These are phyloP conservation scores for Maudiozyma serrabonitensis DNA, from an alignment of 805 yeast genomes.

Conservation along the genomic window DNA sequence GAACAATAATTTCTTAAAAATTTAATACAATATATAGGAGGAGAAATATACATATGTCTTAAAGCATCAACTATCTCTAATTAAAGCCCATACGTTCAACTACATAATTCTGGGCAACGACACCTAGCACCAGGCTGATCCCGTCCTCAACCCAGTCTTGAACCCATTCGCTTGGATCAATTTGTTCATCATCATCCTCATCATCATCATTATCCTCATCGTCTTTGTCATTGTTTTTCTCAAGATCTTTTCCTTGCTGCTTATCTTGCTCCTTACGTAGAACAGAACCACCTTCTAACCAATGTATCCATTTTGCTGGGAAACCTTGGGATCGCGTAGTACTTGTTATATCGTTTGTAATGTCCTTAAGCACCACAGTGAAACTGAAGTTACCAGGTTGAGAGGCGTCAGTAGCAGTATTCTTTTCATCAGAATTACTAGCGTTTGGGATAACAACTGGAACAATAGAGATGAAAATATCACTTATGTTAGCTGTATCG, in stretches of 20 bases:
- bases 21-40: no score
- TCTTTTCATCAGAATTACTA: conserved; percentile 6
- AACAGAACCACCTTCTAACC: conserved; percentile 43
- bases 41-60: no score
- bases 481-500: conserved; percentile 34
- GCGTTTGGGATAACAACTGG: conserved; percentile 37
- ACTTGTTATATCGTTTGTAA: conserved; percentile 64
- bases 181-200: conserved; percentile 35
- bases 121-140: conserved; percentile 69
- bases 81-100: conserved; percentile 57
- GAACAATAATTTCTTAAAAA: no score
- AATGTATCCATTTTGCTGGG: conserved; percentile 84
- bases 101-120: conserved; percentile 83
- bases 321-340: conserved; percentile 79
- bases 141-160: conserved; percentile 73
- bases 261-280: conserved; percentile 19
- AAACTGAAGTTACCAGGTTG: conserved; percentile 56
- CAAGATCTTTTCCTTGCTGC: conserved; percentile 20
- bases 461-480: conserved; percentile 61
- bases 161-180: conserved; percentile 79
- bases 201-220: conserved; percentile 20
- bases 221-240: conserved; percentile 18
- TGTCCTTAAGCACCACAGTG: conserved; percentile 66
- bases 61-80: neutral
- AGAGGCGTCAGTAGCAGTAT: conserved; percentile 31